phyloP scores from a whole-genome alignment of 768 basidiomycete species.

The Butyriboletus loyo region DNA sequence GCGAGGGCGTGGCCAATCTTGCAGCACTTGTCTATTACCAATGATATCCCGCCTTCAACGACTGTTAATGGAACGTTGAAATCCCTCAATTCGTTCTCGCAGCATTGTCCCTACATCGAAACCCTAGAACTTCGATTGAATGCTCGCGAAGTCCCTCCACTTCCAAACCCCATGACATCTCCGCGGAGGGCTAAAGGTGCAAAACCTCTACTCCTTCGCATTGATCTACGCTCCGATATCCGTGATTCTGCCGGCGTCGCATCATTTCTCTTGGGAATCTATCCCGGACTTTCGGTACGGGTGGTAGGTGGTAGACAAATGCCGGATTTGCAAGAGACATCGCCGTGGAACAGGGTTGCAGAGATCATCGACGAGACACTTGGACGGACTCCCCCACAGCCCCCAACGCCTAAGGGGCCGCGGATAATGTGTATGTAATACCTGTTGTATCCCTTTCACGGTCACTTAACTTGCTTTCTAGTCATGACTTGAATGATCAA shows the following conservation, averaged over 20 bases:
- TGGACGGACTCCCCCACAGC: constrained; percentile 10
- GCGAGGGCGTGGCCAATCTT: constrained; percentile 17
- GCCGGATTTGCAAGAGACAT: constrained; percentile 13
- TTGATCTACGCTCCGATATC: constrained; percentile 18
- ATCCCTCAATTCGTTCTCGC: constrained; percentile 8
- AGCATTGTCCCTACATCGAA: constrained; percentile 18
- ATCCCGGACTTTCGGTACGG: constrained; percentile 7
- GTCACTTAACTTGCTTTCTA: background rate
- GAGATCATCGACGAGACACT: constrained; percentile 15
- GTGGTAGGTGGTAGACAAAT: background rate
- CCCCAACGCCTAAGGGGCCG: background rate
- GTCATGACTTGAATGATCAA: constrained; percentile 9
- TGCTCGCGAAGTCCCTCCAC: constrained; percentile 14
- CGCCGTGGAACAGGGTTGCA: constrained; percentile 21
- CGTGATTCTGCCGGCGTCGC: constrained; percentile 18
- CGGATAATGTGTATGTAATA: constrained; percentile 18
- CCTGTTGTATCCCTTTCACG: background rate
- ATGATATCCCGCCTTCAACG: constrained; percentile 9
- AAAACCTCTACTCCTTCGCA: background rate
- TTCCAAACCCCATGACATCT: background rate
- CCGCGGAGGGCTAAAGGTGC: constrained; percentile 3
- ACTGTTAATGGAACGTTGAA: constrained; percentile 8
- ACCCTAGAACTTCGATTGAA: constrained; percentile 16
- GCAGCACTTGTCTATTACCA: constrained; percentile 15
- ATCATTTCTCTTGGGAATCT: constrained; percentile 14